Evolutionary conservation across 169 alveolate species (phyloP), one percentile per base, ranked within the genome.

Genomic region (Neospora caninum): DNA sequence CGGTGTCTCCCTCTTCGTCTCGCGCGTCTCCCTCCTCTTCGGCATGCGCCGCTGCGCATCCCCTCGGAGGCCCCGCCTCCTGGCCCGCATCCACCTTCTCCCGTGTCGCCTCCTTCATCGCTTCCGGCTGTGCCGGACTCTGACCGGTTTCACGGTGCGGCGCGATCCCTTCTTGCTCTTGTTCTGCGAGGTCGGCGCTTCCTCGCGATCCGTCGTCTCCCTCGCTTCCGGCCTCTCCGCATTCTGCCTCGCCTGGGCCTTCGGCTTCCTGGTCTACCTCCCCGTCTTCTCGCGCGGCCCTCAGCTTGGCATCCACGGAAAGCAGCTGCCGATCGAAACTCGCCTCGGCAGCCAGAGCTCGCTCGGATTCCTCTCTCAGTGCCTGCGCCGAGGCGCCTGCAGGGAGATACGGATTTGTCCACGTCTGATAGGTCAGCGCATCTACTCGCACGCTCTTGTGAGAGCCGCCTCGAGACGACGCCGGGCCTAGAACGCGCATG

Each of bases 401-500:
- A 18, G 89, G 89, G 41, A 82, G 36, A 42, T 20, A 43, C 53
- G 89, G 67, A 42, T 82, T 82, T 25, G 64, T 42, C 89, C 89
- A 82, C 16, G 89, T 49, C 64, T 82, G 89, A 36, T 82, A 82
- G 34, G 67, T 36, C 54, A 82, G 67, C 41, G 89, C 69, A 25
- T 82, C 89, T 0, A 82, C 89, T 7, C 89, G 89, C 18, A 82
- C 89, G 89, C 89, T 82, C 89, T 82, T 82, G 84, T 73, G 4
- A 39, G 67, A 38, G 38, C 69, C 89, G 34, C 89, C 67, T 13
- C 64, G n/a, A 78, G 39, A 36, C 86, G 86, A 78, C 16, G 73
- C 49, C 16, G 89, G 67, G 25, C 69, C 89, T 9, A 82, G 25
- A 27, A 82, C 89, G 34, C 89, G 89, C 89, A 82, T 82, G 31